Evolutionary conservation across 805 yeast species (phyloP).

Genomic region (Priceomyces melissophilus): DNA sequence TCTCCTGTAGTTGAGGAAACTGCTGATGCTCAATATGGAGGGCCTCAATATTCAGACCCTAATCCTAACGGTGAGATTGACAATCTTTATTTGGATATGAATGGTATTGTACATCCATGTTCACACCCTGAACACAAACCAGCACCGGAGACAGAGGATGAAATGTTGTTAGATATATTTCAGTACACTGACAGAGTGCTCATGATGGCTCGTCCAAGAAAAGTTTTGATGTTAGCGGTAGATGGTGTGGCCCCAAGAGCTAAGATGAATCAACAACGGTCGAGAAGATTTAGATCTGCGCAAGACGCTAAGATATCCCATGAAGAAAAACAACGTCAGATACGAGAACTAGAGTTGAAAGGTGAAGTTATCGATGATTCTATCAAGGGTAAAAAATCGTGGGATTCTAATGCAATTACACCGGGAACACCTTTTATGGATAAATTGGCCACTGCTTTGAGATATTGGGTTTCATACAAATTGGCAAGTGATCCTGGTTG

Average conservation of each 20-base stretch:
- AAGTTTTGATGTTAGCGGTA: constrained; percentile 89
- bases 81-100: constrained; percentile 93
- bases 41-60: constrained; percentile 64
- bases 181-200: constrained; percentile 89
- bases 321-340: constrained; percentile 61
- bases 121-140: constrained; percentile 97
- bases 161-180: constrained; percentile 89
- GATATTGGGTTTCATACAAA: constrained; percentile 85
- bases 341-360: constrained; percentile 54
- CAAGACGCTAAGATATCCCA: constrained; percentile 81
- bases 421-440: constrained; percentile 98
- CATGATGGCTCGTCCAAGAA: constrained; percentile 92
- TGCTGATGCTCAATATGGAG: constrained; percentile 58
- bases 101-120: constrained; percentile 98
- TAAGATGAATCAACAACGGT: constrained; percentile 96
- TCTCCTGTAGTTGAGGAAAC: constrained; percentile 84
- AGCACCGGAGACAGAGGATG: constrained; percentile 94
- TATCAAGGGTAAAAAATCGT: constrained; percentile 67
- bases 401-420: constrained; percentile 94
- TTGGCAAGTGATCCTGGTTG: constrained; percentile 83
- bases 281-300: constrained; percentile 93
- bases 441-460: constrained; percentile 72
- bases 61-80: constrained; percentile 97
- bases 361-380: constrained; percentile 79
- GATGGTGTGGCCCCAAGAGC: constrained; percentile 99